Percentiles rank a stretch among this genome's conserved stretches.
Conservation (phyloP, 2,329 filamentous ascomycete genomes). For the Whalleya microplaca region DNA sequence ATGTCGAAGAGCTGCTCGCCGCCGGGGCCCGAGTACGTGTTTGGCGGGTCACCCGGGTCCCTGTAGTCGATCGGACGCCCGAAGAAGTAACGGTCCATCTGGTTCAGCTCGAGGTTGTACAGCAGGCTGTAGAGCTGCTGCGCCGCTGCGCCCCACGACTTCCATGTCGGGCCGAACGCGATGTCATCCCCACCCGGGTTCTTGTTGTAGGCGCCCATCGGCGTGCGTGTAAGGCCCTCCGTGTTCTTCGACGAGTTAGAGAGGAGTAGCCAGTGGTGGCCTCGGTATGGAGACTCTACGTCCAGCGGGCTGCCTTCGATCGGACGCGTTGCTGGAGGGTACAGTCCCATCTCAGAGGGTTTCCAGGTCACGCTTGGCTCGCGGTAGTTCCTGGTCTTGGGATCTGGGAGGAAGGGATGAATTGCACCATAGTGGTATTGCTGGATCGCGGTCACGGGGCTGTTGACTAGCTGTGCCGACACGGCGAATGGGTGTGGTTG, state of each 20-base stretch:
- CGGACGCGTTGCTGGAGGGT: slow-evolving; percentile 15
- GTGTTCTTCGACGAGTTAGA: slow-evolving; percentile 32
- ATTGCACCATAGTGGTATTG: slow-evolving; percentile 57
- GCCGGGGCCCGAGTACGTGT: slow-evolving; percentile 21
- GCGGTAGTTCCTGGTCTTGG: slow-evolving; percentile 26
- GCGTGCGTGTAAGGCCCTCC: slow-evolving; percentile 48
- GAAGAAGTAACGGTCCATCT: slow-evolving; percentile 52
- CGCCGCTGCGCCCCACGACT: slow-evolving; percentile 52
- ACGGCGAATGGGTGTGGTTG: slow-evolving; percentile 55
- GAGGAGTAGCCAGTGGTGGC: slow-evolving; percentile 56
- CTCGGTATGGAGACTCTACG: slow-evolving; percentile 37
- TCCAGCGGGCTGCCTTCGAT: slow-evolving; percentile 9
- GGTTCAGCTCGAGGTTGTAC: slow-evolving; percentile 51
- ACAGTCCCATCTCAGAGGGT: slow-evolving; percentile 34
- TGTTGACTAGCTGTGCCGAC: slow-evolving; percentile 60
- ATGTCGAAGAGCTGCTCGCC: slow-evolving; percentile 47
- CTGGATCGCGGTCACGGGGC: slow-evolving; percentile 55
- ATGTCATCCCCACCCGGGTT: slow-evolving; percentile 19
- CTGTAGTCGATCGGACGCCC: slow-evolving; percentile 31
- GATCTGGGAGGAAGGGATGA: slow-evolving; percentile 56
- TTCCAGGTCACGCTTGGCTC: slow-evolving; percentile 42
- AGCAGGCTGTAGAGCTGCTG: slow-evolving; percentile 52
- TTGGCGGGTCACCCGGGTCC: slow-evolving; percentile 10
- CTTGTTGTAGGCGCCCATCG: slow-evolving; percentile 39
- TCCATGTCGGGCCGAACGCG: slow-evolving; percentile 45